Evolutionary conservation across 371 early-diverging fungal genomes (phyloP).

Genomic region (Mucor sp.): DNA sequence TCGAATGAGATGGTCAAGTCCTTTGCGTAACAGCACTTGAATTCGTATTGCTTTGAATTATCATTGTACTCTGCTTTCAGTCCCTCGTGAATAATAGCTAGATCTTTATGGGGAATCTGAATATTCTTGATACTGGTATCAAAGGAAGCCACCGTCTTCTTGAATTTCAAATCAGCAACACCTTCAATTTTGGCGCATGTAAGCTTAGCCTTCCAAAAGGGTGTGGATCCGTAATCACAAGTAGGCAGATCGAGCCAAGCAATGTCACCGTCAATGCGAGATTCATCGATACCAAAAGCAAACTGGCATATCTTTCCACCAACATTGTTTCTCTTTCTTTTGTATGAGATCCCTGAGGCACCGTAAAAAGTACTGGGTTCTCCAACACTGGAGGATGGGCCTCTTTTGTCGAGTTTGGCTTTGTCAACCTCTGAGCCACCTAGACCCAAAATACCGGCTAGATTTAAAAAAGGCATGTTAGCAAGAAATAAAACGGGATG

Average conservation of each 20-base stretch:
- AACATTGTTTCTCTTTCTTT: not conserved
- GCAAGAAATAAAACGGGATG: not conserved
- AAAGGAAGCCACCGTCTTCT: slow-evolving; percentile 37
- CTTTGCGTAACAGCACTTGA: slow-evolving; percentile 7
- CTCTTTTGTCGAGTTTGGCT: not conserved
- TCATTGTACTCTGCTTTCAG: not conserved
- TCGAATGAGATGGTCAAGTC: slow-evolving; percentile 5
- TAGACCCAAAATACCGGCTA: slow-evolving; percentile 1
- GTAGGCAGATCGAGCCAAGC: slow-evolving; percentile 40
- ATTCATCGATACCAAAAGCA: slow-evolving; percentile 34
- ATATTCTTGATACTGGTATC: slow-evolving; percentile 20
- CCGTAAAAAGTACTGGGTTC: not conserved
- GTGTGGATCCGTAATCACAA: slow-evolving; percentile 40
- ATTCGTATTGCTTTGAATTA: not conserved
- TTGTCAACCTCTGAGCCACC: not conserved
- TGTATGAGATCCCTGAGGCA: not conserved
- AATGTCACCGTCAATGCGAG: slow-evolving; percentile 36
- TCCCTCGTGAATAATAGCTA: not conserved
- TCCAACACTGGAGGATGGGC: not conserved
- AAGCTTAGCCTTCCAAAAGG: slow-evolving; percentile 44
- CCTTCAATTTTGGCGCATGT: slow-evolving; percentile 39
- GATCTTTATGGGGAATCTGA: not conserved
- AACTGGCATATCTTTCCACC: not conserved
- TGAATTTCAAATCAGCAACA: slow-evolving; percentile 33
- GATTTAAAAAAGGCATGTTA: not conserved